A percentile compares a stretch with the other conserved stretches of the same genome.
These are phyloP conservation scores for Rosa hybrid DNA, from an alignment of 331 rosid species.

Conservation along the genomic window DNA sequence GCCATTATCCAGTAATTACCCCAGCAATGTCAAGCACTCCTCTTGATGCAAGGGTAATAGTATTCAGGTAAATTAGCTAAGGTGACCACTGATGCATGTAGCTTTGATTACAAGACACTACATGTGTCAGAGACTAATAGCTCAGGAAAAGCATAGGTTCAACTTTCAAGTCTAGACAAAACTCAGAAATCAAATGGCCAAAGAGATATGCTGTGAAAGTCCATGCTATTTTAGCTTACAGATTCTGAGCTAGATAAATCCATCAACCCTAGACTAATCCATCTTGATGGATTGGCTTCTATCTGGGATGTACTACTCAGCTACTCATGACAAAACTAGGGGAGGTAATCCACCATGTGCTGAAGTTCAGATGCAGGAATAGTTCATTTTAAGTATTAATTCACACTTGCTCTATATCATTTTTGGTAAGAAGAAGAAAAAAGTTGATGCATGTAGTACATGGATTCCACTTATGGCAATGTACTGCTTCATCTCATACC, in stretches of 20 bases:
- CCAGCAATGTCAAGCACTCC: not conserved
- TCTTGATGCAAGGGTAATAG: conserved; percentile 1
- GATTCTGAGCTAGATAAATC: not conserved
- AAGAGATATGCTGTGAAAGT: not conserved
- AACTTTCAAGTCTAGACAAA: not conserved
- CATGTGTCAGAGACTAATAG: not conserved
- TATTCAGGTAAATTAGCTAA: not conserved
- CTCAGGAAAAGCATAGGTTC: not conserved
- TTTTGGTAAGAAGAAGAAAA: too few relatives aligned
- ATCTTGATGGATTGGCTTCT: not conserved
- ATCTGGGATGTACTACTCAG: not conserved
- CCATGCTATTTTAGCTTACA: not conserved
- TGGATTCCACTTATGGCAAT: too few relatives aligned
- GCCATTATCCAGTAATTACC: conserved; percentile 2
- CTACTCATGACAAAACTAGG: not conserved
- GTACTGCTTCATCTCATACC: too few relatives aligned
- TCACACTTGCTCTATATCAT: too few relatives aligned
- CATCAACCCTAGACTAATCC: not conserved
- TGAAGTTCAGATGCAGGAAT: conserved; percentile 1
- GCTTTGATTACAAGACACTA: not conserved
- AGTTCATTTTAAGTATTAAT: not conserved
- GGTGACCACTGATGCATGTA: not conserved
- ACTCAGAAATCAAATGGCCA: not conserved
- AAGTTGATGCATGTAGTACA: too few relatives aligned
- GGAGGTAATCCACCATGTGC: not conserved